phyloP scores from a whole-genome alignment of 176 grass and related monocot species.

The Lolium rigidum region DNA sequence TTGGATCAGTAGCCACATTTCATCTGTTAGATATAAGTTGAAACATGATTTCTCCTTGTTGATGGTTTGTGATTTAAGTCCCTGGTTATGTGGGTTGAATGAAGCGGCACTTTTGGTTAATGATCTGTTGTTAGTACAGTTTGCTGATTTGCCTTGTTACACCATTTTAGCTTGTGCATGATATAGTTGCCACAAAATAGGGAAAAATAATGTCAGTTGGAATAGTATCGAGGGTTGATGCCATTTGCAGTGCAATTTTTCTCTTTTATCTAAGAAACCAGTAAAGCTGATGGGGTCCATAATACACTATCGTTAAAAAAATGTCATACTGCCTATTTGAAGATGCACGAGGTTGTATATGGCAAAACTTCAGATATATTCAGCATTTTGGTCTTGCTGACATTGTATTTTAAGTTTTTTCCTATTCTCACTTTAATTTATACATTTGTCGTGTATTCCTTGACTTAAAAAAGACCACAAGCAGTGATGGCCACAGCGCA shows the following conservation, averaged over 20 bases:
- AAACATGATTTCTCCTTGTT: neutral
- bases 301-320: constrained; percentile 10
- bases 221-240: constrained; percentile 24
- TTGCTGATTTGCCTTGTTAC: neutral
- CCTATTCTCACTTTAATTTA: neutral
- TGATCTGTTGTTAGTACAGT: neutral
- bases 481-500: constrained; percentile 95
- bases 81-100: neutral
- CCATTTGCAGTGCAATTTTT: neutral
- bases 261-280: constrained; percentile 21
- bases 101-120: neutral
- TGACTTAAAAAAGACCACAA: constrained; percentile 72
- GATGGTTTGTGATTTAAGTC: neutral
- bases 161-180: neutral
- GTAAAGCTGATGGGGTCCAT: neutral
- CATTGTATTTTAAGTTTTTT: neutral
- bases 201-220: neutral
- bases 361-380: neutral
- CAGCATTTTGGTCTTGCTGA: neutral
- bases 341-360: constrained; percentile 5
- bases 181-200: neutral
- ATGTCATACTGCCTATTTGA: constrained; percentile 13
- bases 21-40: constrained; percentile 20
- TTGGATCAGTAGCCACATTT: neutral
- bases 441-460: constrained; percentile 37